Percentiles rank a stretch among this genome's conserved stretches.
Conservation (phyloP, 2,329 filamentous ascomycete genomes). For the Curvularia sp. region DNA sequence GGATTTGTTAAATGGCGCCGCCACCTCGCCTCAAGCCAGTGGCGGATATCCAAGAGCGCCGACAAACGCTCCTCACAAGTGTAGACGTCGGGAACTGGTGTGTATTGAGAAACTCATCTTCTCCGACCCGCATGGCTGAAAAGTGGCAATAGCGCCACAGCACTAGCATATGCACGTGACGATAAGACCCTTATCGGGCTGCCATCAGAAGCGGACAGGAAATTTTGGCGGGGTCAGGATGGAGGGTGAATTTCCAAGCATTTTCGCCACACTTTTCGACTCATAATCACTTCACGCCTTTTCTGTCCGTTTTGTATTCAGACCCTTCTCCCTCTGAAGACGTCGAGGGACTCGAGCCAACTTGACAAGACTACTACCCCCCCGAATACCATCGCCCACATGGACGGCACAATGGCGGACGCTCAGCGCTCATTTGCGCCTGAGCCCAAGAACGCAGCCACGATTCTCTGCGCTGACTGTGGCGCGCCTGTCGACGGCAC, state of each 20-base stretch:
- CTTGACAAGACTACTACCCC: background rate
- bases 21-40: background rate
- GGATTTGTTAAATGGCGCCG: background rate
- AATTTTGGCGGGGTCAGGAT: conserved; percentile 38
- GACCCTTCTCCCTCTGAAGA: background rate
- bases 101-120: background rate
- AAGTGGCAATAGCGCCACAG: background rate
- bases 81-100: background rate
- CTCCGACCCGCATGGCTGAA: background rate
- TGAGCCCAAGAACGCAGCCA: conserved; percentile 57
- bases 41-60: background rate
- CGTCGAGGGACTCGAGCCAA: background rate
- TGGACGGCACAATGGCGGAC: conserved; percentile 52
- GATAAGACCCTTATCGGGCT: conserved; percentile 32
- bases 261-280: conserved; percentile 29
- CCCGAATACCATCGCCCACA: conserved; percentile 11
- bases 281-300: conserved; percentile 15
- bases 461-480: conserved; percentile 98
- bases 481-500: conserved; percentile 95
- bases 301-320: conserved; percentile 7
- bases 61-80: background rate
- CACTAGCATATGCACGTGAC: conserved; percentile 31
- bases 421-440: conserved; percentile 51
- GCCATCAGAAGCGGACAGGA: conserved; percentile 19
- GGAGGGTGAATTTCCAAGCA: conserved; percentile 41